Base-by-base conservation (phyloP, 2,329 filamentous ascomycete genomes). In the Penicillium sp. region DNA sequence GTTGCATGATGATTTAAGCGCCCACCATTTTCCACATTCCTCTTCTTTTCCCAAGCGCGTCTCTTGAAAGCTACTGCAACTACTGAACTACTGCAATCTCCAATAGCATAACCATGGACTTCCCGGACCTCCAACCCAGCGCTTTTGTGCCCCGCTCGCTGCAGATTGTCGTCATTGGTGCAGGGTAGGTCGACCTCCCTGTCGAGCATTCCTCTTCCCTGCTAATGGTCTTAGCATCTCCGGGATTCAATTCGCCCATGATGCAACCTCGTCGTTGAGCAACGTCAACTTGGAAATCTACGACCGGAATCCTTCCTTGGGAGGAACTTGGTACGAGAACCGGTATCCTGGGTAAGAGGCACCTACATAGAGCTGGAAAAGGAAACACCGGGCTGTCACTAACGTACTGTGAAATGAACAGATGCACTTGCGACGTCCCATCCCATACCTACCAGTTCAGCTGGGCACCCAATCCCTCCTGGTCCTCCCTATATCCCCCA, bases 401-500 rank as follows among this genome's bases (percentile, higher is more conserved):
- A n/a, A n/a, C n/a, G n/a, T n/a, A n/a, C n/a, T n/a, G n/a, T n/a
- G n/a, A n/a, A 1, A n/a, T n/a, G n/a, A n/a, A n/a, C 1, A 42
- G 60, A 15, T 60, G 57, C 43, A 53, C 57, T 19, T 64, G 60
- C 36, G 63, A 67, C 31, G 55, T 61, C 6, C 57, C 59, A 4
- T 51, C 47, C 15, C 50, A 58, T 19, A 53, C 53, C 6, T 65
- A 65, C 37, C 57, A 62, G 31, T 64, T 60, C 42, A 48, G 53
- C 6, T 63, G 60, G 58, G 41, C 41, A 1, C 38, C 37, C 1
- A 44, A 44, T 13, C 38, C 41, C 8, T 31, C 15, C 15, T 44
- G 41, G 41, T 41, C 37, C 4, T 32, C 37, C 4, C 23, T 41
- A 11, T 41, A 41, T 32, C 32, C 41, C 11, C 38, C 37, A 4